Conservation (phyloP, 2,329 filamentous ascomycete genomes). For the Simplicillium sp. region DNA sequence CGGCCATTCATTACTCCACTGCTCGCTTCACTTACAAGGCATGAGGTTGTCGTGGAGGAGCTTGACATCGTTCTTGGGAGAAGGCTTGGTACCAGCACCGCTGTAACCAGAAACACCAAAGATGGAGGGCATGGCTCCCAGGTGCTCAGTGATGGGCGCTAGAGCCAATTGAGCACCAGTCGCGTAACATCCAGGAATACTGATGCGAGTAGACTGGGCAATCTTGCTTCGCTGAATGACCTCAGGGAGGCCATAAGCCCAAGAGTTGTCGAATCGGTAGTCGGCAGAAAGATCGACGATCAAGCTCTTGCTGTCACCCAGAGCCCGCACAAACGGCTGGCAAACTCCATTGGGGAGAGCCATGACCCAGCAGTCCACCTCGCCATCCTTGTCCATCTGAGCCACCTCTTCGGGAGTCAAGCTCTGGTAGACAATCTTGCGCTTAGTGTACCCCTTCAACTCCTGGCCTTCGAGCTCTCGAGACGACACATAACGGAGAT, state of each 20-base stretch:
- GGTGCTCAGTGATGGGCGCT: slow-evolving; percentile 65
- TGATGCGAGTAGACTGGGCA: slow-evolving; percentile 69
- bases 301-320: slow-evolving; percentile 61
- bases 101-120: slow-evolving; percentile 94
- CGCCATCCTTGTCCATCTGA: slow-evolving; percentile 71
- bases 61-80: slow-evolving; percentile 84
- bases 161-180: slow-evolving; percentile 89
- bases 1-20: too few species aligned
- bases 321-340: slow-evolving; percentile 85
- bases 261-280: slow-evolving; percentile 76
- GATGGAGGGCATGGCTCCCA: slow-evolving; percentile 70
- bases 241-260: slow-evolving; percentile 89
- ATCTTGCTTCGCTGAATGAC: slow-evolving; percentile 69
- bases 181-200: slow-evolving; percentile 92
- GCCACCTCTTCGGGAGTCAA: slow-evolving; percentile 78
- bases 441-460: slow-evolving; percentile 83
- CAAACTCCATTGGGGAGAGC: slow-evolving; percentile 92
- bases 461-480: slow-evolving; percentile 83
- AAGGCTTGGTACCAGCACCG: slow-evolving; percentile 89
- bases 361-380: slow-evolving; percentile 96
- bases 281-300: slow-evolving; percentile 95
- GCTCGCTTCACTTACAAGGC: slow-evolving; percentile 36
- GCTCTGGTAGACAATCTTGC: slow-evolving; percentile 87
- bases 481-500: slow-evolving; percentile 84
- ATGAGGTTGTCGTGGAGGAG: slow-evolving; percentile 81